phyloP scores from a whole-genome alignment of 1,139 yeast species.

The Kazachstania sp. region DNA sequence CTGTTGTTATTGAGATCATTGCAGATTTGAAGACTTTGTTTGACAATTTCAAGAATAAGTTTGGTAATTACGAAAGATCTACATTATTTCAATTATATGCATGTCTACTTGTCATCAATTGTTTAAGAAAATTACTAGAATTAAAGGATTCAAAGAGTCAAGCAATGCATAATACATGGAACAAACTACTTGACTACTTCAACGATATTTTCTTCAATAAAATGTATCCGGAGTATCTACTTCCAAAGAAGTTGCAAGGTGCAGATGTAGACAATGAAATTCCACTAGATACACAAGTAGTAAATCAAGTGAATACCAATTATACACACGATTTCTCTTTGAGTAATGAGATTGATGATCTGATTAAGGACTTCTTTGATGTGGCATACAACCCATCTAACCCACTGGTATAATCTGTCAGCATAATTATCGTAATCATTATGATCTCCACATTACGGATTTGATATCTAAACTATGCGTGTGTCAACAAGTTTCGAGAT shows the following conservation, averaged over 20 bases:
- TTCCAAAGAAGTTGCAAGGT: slow-evolving; percentile 22
- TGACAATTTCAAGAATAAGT: slow-evolving; percentile 22
- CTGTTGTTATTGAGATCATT: slow-evolving; percentile 23
- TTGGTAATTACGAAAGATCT: slow-evolving; percentile 21
- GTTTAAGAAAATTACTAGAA: slow-evolving; percentile 20
- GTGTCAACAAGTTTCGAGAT: too few species aligned
- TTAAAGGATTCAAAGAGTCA: slow-evolving; percentile 5
- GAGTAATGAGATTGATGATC: slow-evolving; percentile 31
- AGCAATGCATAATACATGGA: slow-evolving; percentile 5
- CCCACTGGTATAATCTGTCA: slow-evolving; percentile 5
- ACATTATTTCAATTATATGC: slow-evolving; percentile 29
- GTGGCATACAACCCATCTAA: slow-evolving; percentile 11
- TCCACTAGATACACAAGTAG: slow-evolving; percentile 18
- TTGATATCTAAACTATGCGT: too few species aligned
- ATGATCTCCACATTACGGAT: neutral
- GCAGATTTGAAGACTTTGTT: slow-evolving; percentile 26
- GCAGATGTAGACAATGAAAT: slow-evolving; percentile 16
- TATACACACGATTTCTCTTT: slow-evolving; percentile 30
- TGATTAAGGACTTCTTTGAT: slow-evolving; percentile 29
- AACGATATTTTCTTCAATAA: slow-evolving; percentile 19
- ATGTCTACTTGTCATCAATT: slow-evolving; percentile 27
- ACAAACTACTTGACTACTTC: slow-evolving; percentile 20
- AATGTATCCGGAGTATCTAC: slow-evolving; percentile 22
- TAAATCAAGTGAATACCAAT: slow-evolving; percentile 21
- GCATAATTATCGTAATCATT: too few species aligned